Evolutionary conservation across 768 basidiomycete genomes (phyloP).

Genomic region (Lyophyllum semitale): DNA sequence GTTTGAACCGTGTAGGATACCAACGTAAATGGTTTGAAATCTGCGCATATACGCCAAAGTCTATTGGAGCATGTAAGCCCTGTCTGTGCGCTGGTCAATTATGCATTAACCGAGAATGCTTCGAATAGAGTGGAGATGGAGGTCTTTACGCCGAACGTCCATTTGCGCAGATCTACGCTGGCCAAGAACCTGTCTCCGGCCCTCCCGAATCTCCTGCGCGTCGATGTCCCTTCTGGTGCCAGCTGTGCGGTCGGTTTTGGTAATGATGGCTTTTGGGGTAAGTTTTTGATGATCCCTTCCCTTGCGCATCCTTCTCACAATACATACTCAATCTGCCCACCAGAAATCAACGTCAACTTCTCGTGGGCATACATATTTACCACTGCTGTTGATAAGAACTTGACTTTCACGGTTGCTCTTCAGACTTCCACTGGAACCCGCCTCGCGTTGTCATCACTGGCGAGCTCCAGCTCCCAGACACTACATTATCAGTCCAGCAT

Average conservation of each 20-base stretch:
- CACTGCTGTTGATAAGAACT: constrained; percentile 37
- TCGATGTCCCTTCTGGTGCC: constrained; percentile 42
- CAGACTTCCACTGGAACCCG: constrained; percentile 43
- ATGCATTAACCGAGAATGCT: neutral
- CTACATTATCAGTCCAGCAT: constrained; percentile 25
- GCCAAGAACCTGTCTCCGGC: constrained; percentile 44
- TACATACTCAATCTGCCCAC: neutral
- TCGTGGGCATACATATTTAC: constrained; percentile 58
- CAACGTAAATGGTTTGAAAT: constrained; percentile 43
- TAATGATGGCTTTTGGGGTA: constrained; percentile 62
- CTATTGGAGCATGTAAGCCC: constrained; percentile 29
- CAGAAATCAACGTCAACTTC: constrained; percentile 57
- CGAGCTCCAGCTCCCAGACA: constrained; percentile 46
- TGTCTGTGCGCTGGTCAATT: neutral
- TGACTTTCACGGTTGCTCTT: constrained; percentile 44
- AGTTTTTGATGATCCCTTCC: constrained; percentile 2
- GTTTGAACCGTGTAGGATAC: constrained; percentile 46
- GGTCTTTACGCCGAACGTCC: constrained; percentile 67
- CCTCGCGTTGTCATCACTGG: constrained; percentile 41
- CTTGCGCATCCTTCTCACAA: neutral
- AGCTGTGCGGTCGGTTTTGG: constrained; percentile 50
- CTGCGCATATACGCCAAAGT: neutral
- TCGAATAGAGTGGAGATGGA: constrained; percentile 61
- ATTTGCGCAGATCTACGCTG: too few species aligned
- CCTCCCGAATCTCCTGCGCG: constrained; percentile 62